These are phyloP conservation scores for Leucaena leucocephala DNA, from an alignment of 306 rosid species.

Conservation along the genomic window DNA sequence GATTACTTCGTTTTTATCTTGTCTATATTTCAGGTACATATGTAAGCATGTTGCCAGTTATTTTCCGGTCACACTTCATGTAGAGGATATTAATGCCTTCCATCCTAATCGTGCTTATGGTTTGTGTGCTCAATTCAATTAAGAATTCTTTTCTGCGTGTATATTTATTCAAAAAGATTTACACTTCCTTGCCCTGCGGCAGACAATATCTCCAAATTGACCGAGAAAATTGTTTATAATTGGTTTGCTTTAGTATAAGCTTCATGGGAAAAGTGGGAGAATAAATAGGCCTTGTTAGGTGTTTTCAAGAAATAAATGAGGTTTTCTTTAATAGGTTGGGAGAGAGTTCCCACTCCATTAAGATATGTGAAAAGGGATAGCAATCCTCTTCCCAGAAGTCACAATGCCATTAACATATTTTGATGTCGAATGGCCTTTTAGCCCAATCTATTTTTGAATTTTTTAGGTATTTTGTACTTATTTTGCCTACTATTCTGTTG, in stretches of 20 bases:
- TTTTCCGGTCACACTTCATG: constrained; percentile 79
- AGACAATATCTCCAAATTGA: neutral
- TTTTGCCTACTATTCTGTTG: too few relatives aligned
- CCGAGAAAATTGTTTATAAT: neutral
- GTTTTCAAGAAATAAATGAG: neutral
- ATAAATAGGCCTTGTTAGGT: neutral
- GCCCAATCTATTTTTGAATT: too few relatives aligned
- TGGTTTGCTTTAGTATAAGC: neutral
- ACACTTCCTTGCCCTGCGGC: constrained; percentile 2
- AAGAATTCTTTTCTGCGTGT: neutral
- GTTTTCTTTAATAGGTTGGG: neutral
- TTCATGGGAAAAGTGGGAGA: constrained; percentile 17
- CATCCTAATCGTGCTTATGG: constrained; percentile 82
- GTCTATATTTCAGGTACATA: constrained; percentile 59
- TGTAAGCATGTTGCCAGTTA: constrained; percentile 70
- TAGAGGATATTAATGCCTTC: constrained; percentile 77
- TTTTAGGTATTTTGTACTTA: too few relatives aligned
- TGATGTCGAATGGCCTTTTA: too few relatives aligned
- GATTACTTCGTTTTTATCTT: neutral
- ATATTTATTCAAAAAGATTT: neutral
- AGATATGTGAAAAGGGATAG: neutral
- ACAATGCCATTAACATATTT: neutral
- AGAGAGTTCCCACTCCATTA: neutral
- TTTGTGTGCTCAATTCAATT: constrained; percentile 37
- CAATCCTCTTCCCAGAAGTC: neutral